Evolutionary conservation across 495 filamentous ascomycete genomes (phyloP).

Genomic region (Hyaloscypha finlandica): DNA sequence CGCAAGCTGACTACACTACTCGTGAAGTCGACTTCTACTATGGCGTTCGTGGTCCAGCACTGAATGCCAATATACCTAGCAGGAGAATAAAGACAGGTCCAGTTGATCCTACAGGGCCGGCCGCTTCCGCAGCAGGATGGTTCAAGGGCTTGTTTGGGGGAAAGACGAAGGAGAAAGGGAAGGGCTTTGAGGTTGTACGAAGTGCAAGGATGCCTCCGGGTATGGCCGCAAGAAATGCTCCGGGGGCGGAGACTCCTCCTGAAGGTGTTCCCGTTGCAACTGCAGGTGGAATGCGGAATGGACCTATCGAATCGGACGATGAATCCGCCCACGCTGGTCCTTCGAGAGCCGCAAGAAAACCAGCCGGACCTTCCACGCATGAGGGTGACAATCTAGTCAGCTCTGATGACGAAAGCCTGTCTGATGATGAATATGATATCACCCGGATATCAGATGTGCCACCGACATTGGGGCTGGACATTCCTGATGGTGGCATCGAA

Average conservation of each 20-base stretch:
- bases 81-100: constrained; percentile 90
- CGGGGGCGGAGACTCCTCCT: constrained; percentile 50
- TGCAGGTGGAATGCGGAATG: constrained; percentile 44
- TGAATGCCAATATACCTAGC: constrained; percentile 75
- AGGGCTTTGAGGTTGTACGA: constrained; percentile 95
- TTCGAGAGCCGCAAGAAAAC: constrained; percentile 20
- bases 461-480: constrained; percentile 60
- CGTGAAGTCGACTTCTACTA: constrained; percentile 97
- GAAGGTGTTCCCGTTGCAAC: constrained; percentile 60
- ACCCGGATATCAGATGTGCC: constrained; percentile 49
- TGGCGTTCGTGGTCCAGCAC: constrained; percentile 83
- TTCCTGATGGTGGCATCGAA: constrained; percentile 60
- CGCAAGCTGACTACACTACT: constrained; percentile 81
- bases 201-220: constrained; percentile 70
- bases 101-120: constrained; percentile 89
- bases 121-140: constrained; percentile 86
- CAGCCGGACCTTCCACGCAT: constrained; percentile 27
- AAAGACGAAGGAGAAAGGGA: constrained; percentile 85
- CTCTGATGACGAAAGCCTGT: constrained; percentile 39
- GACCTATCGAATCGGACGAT: constrained; percentile 60
- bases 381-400: constrained; percentile 46
- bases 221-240: constrained; percentile 55
- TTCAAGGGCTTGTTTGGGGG: constrained; percentile 76
- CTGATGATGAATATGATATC: constrained; percentile 36
- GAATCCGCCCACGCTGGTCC: constrained; percentile 41